A percentile compares a stretch with the other conserved stretches of the same genome.
Evolutionary conservation across 1,139 yeast genomes (phyloP).

Genomic region (Waltiozyma sp.): DNA sequence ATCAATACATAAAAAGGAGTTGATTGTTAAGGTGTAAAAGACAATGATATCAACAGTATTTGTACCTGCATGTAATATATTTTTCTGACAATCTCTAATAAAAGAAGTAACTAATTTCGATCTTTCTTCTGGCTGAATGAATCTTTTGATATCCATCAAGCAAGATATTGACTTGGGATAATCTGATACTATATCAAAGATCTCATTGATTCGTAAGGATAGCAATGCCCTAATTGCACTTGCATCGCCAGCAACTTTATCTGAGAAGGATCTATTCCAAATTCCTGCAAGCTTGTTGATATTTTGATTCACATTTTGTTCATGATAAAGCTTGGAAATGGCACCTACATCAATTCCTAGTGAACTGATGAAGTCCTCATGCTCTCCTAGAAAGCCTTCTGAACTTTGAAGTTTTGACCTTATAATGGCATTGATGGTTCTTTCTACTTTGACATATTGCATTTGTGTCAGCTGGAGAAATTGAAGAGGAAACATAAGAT

Average conservation of each 20-base stretch:
- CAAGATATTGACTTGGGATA: constrained; percentile 54
- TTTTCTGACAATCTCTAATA: constrained; percentile 34
- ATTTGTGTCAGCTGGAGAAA: constrained; percentile 8
- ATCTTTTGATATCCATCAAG: constrained; percentile 49
- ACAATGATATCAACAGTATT: constrained; percentile 67
- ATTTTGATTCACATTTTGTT: constrained; percentile 3
- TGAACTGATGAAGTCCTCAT: constrained; percentile 8
- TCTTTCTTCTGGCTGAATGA: constrained; percentile 24
- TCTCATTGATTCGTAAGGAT: constrained; percentile 46
- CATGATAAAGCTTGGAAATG: constrained; percentile 5
- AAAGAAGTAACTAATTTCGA: constrained; percentile 33
- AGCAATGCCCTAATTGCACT: constrained; percentile 33
- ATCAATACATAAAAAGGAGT: constrained; percentile 66
- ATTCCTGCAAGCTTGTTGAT: constrained; percentile 6
- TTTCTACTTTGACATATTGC: constrained; percentile 8
- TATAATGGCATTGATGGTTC: constrained; percentile 12
- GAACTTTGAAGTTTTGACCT: constrained; percentile 5
- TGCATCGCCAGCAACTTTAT: constrained; percentile 17
- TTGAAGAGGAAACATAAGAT: constrained; percentile 13
- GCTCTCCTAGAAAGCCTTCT: constrained; percentile 1
- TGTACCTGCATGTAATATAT: constrained; percentile 70
- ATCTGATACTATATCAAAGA: constrained; percentile 47
- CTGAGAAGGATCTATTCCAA: constrained; percentile 13
- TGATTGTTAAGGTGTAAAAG: constrained; percentile 61
- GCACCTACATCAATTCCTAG: constrained; percentile 12